Evolutionary conservation across 345 rosid species (phyloP), one percentile per base, ranked within the genome.

Genomic region (Carallia pectinifolia): DNA sequence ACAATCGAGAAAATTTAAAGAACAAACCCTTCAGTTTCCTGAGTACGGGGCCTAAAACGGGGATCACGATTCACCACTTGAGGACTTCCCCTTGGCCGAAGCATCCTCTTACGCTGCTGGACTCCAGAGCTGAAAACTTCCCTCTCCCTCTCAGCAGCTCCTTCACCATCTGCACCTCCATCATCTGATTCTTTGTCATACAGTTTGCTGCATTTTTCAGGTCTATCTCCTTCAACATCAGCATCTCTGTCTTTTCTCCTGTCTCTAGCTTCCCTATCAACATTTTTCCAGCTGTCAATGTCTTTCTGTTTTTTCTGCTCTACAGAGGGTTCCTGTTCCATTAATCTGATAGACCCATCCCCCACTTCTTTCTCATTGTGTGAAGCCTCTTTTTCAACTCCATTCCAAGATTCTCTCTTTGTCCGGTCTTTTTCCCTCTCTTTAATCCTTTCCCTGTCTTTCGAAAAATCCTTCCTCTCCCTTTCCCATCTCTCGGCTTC

Each of bases 51-150:
- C 80, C 82, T 85, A 53, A 79, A 88, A 59, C 82, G 81, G 13
- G 87, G 81, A 52, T 96, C 98, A 19, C 93, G 90, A 40, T 83
- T 89, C 53, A 81, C 76, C 69, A 85, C 76, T 73, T 88, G 97
- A 64, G 98, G 96, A 75, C 98, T 92, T 59, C 96, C 95, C 79
- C 97, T 89, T 27, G 99, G 90, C 66, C 97, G 82, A 64, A 86
- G 93, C 98, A 93, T 88, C 84, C 97, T 85, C 89, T 90, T 95
- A 63, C 95, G 89, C 83, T 90, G 98, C 81, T 95, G 99, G 73
- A 90, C 90, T 73, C 98, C 99, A 75, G 82, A 83, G 74, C 75
- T 85, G 74, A 96, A 84, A 62, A 71, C 81, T 66, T 89, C 99
- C 76, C 88, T 90, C 64, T 96, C 99, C 84, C 87, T 89, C 71